These are phyloP conservation scores for Colletotrichum abscissum DNA, from an alignment of 2,329 filamentous ascomycete species.

Conservation along the genomic window DNA sequence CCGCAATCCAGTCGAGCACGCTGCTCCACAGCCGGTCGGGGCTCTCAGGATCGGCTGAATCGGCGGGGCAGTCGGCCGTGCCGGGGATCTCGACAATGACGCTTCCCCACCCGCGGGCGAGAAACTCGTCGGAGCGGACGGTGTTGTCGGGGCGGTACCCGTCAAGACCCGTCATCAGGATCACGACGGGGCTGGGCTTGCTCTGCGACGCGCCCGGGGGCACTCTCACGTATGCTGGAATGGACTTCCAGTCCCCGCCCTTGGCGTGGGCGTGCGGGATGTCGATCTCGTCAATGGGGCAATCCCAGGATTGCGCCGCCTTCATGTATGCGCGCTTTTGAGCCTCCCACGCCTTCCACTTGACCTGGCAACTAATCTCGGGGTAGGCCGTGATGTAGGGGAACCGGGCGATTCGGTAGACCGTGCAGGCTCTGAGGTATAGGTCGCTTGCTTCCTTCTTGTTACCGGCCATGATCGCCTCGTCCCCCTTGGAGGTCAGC, in stretches of 20 bases:
- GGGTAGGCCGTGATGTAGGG: slow-evolving; percentile 63
- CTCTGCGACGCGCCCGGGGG: slow-evolving; percentile 49
- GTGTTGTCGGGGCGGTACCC: slow-evolving; percentile 74
- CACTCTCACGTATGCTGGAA: slow-evolving; percentile 74
- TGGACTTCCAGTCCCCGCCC: slow-evolving; percentile 61
- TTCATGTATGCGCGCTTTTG: slow-evolving; percentile 74
- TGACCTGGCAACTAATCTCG: slow-evolving; percentile 52
- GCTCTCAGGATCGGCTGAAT: slow-evolving; percentile 67
- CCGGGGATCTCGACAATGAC: slow-evolving; percentile 67
- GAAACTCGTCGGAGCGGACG: slow-evolving; percentile 69
- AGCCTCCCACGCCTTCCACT: slow-evolving; percentile 72
- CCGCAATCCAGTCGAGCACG: slow-evolving; percentile 68
- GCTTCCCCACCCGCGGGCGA: slow-evolving; percentile 70
- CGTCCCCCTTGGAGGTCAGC: slow-evolving; percentile 64
- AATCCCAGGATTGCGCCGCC: slow-evolving; percentile 63
- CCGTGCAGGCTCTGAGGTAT: slow-evolving; percentile 76
- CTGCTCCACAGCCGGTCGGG: slow-evolving; percentile 73
- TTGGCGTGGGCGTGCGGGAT: slow-evolving; percentile 68
- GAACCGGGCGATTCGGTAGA: slow-evolving; percentile 81
- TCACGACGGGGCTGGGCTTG: slow-evolving; percentile 55
- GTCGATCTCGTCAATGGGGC: slow-evolving; percentile 69
- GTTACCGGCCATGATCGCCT: slow-evolving; percentile 60
- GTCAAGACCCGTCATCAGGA: slow-evolving; percentile 72
- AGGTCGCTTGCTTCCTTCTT: slow-evolving; percentile 66
- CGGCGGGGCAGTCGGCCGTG: slow-evolving; percentile 72